Evolutionary conservation across 129 eudicot species (phyloP).

Genomic region (Saposhnikovia divaricata): DNA sequence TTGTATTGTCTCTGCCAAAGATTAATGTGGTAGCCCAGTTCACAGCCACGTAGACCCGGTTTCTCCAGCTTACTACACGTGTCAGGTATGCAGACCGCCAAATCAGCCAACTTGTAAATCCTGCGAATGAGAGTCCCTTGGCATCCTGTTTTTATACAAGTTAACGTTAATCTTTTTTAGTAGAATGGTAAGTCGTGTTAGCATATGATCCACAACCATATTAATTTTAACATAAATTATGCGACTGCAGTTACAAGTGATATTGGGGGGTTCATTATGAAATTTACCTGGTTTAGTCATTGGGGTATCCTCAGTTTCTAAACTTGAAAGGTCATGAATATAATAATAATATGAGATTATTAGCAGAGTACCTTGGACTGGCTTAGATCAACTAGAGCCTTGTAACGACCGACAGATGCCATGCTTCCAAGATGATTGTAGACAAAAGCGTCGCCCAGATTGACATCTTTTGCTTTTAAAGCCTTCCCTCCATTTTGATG

Average conservation of each 20-base stretch:
- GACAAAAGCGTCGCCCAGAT: constrained; percentile 77
- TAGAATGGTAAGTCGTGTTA: neutral
- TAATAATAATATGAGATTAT: neutral
- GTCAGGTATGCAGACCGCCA: constrained; percentile 98
- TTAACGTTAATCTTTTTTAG: neutral
- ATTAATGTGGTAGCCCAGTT: constrained; percentile 90
- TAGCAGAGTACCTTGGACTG: constrained; percentile 57
- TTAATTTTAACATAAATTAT: neutral
- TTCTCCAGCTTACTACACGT: constrained; percentile 95
- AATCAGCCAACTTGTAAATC: constrained; percentile 80
- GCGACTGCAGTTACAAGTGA: neutral
- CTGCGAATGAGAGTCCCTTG: constrained; percentile 74
- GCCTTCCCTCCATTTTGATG: constrained; percentile 75
- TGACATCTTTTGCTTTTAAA: constrained; percentile 35
- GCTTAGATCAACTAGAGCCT: constrained; percentile 79
- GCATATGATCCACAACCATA: neutral
- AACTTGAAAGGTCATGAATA: neutral
- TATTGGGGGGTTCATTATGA: neutral
- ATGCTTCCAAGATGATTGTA: constrained; percentile 94
- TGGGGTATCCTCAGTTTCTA: neutral
- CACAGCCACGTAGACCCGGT: constrained; percentile 78
- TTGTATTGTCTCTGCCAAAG: constrained; percentile 77
- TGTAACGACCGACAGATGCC: constrained; percentile 95
- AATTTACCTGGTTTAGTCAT: neutral
- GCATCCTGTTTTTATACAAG: constrained; percentile 36